Conservation (phyloP, 2,329 filamentous ascomycete genomes). For the Rugonectria rugulosa region DNA sequence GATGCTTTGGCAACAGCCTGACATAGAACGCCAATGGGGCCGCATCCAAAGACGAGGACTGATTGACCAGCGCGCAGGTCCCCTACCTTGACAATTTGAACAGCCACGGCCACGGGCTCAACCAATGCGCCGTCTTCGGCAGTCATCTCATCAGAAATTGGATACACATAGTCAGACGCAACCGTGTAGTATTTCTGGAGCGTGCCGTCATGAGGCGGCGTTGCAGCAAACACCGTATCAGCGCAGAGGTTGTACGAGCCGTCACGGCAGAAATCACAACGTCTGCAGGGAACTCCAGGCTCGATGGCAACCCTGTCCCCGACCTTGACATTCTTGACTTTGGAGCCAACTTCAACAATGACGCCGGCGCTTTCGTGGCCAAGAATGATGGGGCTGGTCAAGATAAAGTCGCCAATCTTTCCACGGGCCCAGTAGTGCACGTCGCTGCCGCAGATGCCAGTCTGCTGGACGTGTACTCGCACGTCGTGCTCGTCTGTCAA, state of each 20-base stretch:
- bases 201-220: constrained; percentile 18
- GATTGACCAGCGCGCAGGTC: constrained; percentile 10
- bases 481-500: constrained; percentile 52
- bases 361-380: constrained; percentile 17
- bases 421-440: constrained; percentile 57
- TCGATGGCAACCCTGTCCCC: constrained; percentile 53
- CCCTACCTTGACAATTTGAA: constrained; percentile 15
- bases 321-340: constrained; percentile 16
- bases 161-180: constrained; percentile 13
- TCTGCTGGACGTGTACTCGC: constrained; percentile 53
- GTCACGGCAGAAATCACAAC: constrained; percentile 50
- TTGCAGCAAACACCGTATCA: constrained; percentile 17
- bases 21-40: constrained; percentile 43
- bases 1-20: constrained; percentile 54
- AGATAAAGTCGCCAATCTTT: constrained; percentile 46
- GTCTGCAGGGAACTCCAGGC: constrained; percentile 53
- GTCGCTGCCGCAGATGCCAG: constrained; percentile 57
- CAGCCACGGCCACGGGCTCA: constrained; percentile 17
- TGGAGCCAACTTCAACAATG: constrained; percentile 8
- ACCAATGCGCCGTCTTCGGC: constrained; percentile 17
- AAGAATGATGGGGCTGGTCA: constrained; percentile 14
- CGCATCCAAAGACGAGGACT: constrained; percentile 19
- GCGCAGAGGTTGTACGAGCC: constrained; percentile 42
- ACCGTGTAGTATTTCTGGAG: constrained; percentile 16
- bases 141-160: constrained; percentile 10